These are phyloP conservation scores for Penicillium samsonianum DNA, from an alignment of 495 filamentous ascomycete species.

Conservation along the genomic window DNA sequence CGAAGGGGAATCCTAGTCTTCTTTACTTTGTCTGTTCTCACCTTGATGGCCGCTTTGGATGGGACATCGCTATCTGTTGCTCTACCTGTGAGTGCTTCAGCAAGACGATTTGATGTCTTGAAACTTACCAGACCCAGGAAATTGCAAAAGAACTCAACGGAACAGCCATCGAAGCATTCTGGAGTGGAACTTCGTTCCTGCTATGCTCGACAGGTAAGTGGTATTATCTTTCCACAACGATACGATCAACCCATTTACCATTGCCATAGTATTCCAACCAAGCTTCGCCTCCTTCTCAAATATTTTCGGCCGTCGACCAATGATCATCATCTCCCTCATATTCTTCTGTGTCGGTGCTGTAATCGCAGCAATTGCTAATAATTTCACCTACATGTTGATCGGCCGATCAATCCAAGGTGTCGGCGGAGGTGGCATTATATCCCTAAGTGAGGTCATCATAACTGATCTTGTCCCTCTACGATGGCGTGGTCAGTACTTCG, in stretches of 20 bases:
- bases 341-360: slow-evolving; percentile 63
- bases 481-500: slow-evolving; percentile 50
- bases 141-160: slow-evolving; percentile 47
- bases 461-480: slow-evolving; percentile 62
- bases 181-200: slow-evolving; percentile 58
- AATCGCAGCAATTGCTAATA: slow-evolving; percentile 52
- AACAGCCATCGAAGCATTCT: slow-evolving; percentile 59
- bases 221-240: too few species aligned
- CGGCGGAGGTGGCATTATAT: slow-evolving; percentile 71
- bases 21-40: slow-evolving; percentile 58
- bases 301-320: slow-evolving; percentile 44
- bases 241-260: background rate
- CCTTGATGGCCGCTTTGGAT: slow-evolving; percentile 70
- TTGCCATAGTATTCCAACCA: slow-evolving; percentile 40
- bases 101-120: background rate
- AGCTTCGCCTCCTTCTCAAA: slow-evolving; percentile 43
- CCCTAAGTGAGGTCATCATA: slow-evolving; percentile 65
- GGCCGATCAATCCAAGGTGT: slow-evolving; percentile 69
- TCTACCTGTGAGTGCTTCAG: slow-evolving; percentile 53
- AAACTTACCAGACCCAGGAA: slow-evolving; percentile 20
- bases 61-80: slow-evolving; percentile 75
- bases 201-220: slow-evolving; percentile 45
- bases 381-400: slow-evolving; percentile 66
- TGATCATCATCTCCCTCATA: slow-evolving; percentile 50
- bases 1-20: slow-evolving; percentile 31